Base-by-base conservation (phyloP, 2,329 filamentous ascomycete species). In the Coniochaeta sp. region DNA sequence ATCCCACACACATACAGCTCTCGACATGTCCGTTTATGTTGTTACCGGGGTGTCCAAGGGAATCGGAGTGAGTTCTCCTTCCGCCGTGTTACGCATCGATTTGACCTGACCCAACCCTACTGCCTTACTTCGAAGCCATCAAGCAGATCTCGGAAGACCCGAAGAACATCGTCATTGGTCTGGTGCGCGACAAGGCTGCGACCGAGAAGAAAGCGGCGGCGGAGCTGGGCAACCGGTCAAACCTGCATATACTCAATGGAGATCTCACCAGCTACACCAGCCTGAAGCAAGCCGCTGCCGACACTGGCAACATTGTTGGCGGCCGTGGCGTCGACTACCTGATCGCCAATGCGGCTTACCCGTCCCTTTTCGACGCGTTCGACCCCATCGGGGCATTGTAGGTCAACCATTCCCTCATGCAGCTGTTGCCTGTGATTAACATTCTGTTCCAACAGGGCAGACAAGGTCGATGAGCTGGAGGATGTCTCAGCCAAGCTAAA, bases 71-170 rank as follows among this genome's bases (percentile, higher is more conserved):
- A 49, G 60, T 56, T n/a, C n/a, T 9, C 13, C 28, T 13, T 18
- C 12, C 9, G 18, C 32, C 31, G 12, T 16, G 31, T 46, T 38
- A 27, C 18, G 5, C 13, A n/a, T 9, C 30, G n/a, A 9, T n/a
- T n/a, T n/a, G n/a, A 9, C n/a, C 30, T 32, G n/a, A 32, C 30
- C n/a, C 30, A n/a, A n/a, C n/a, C n/a, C n/a, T n/a, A n/a, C n/a
- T n/a, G 30, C n/a, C 30, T 32, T 20, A 79, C 77, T 78, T 70
- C 48, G 76, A 71, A 53, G 75, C 79, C 59, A 54, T 81, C 27
- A 63, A 61, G 16, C 65, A 74, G 24, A 55, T 78, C 3, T 76
- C 76, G 1, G 57, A 60, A 18, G 62, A 77, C 54, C 60, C 69
- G 3, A 50, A 58, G n/a, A 77, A 76, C 56, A 62, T 62, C 0